Evolutionary conservation across 2,329 filamentous ascomycete species (phyloP).

Genomic region (Clarireedia homoeocarpa): DNA sequence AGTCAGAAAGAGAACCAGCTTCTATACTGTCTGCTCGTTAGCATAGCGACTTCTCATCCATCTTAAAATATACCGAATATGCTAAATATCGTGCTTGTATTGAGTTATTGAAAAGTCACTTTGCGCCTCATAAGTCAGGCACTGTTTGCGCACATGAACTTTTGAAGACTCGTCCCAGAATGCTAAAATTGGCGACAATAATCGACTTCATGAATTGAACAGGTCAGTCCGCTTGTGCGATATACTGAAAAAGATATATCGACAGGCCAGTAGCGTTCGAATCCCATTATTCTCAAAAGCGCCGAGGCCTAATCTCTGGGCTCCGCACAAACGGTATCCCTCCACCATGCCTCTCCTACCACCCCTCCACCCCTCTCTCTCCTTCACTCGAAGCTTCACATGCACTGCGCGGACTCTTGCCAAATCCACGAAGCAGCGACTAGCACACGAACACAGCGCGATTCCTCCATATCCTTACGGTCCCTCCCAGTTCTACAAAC

Average conservation of each 20-base stretch:
- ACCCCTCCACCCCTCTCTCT: conserved; percentile 21
- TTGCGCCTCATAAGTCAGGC: no score
- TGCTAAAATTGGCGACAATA: no score
- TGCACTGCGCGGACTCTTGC: conserved; percentile 23
- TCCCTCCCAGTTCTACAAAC: conserved; percentile 64
- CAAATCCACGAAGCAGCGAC: conserved; percentile 32
- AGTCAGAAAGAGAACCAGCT: no score
- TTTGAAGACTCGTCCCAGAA: no score
- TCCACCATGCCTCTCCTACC: conserved; percentile 20
- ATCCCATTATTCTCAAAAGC: not conserved
- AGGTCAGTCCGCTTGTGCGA: no score
- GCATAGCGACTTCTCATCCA: no score
- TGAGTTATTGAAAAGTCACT: no score
- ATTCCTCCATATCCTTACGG: conserved; percentile 66
- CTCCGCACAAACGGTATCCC: not conserved
- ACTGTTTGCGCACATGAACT: no score
- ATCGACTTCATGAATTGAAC: no score
- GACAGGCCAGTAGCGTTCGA: not conserved
- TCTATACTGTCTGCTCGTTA: no score
- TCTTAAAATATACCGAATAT: no score
- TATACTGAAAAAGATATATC: not conserved
- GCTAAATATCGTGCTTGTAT: no score
- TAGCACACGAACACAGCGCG: conserved; percentile 26
- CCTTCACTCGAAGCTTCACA: conserved; percentile 29
- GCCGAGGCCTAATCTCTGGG: not conserved